Evolutionary conservation across 305 asterid genomes (phyloP), one percentile per base, ranked within the genome.

Genomic region (Fraxinus baroniana): DNA sequence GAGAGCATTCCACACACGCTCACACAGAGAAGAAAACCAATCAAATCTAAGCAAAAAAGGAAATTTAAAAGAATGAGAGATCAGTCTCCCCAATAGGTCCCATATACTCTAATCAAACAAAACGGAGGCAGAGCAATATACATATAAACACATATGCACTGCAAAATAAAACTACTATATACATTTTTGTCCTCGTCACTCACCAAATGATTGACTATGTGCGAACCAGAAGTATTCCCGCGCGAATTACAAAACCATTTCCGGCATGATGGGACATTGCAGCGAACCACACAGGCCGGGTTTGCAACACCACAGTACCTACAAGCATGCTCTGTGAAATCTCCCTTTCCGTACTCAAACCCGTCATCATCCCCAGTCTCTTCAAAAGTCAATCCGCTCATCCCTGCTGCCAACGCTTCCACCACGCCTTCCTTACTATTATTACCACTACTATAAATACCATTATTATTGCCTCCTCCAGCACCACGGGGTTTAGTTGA

Each of bases 161-260:
- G 46, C 5, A 35, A 33, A 72, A 35, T 33, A 6, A 32, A 72
- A 17, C 75, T 70, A 30, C 4, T 30, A 72, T n/a, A 17, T 17
- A 72, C 28, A 72, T 7, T 17, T n/a, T 82, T 32, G 24, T 17
- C 37, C 77, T 35, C 77, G 20, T 70, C 55, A 87, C 99, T 91
- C 85, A 96, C 99, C 95, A 96, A 85, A 89, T 96, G 99, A 91
- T 92, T 96, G 75, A 96, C 99, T 82, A 96, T 96, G 87, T 96
- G 98, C 24, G 98, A 96, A 32, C 99, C 99, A 81, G 99, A 96
- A 5, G 99, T 96, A 83, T 94, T 96, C 85, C 99, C 99, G 26
- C 99, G 93, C 1, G 99, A 94, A 86, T 96, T 96, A 85, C 99
- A 96, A 84, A 96, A 94, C 99, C 99, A 96, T 55, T 94, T 94